Conservation (phyloP, 257 asterid species). For the Leonotis leonurus region DNA sequence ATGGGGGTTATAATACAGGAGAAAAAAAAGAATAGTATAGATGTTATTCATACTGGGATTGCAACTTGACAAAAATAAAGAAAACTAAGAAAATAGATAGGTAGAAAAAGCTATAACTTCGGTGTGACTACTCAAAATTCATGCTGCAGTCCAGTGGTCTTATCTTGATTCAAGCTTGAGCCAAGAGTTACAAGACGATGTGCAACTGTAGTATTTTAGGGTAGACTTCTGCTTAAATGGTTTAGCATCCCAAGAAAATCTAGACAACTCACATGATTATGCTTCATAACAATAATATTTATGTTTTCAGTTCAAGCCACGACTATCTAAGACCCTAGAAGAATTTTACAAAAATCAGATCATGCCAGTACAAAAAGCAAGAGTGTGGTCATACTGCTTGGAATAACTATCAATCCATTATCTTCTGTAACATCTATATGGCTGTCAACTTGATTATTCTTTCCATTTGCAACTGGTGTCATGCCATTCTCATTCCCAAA, state of each 20-base stretch:
- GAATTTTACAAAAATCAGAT: constrained; percentile 6
- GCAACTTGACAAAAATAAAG: background rate
- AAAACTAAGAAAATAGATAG: background rate
- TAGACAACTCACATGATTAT: too few species aligned
- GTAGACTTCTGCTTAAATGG: too few species aligned
- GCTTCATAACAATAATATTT: too few species aligned
- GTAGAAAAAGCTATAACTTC: background rate
- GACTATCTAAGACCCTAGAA: background rate
- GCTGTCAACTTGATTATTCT: constrained; percentile 31
- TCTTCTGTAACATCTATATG: constrained; percentile 77
- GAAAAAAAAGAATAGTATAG: background rate
- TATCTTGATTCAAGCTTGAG: background rate
- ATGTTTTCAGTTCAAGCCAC: background rate
- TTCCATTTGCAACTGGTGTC: constrained; percentile 32
- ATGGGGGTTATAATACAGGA: background rate
- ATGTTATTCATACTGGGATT: background rate
- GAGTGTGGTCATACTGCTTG: constrained; percentile 46
- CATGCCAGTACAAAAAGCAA: constrained; percentile 12
- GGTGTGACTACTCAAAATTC: background rate
- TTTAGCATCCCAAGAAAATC: too few species aligned
- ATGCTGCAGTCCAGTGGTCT: background rate
- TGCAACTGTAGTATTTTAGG: too few species aligned
- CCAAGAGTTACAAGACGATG: too few species aligned
- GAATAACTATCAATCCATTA: constrained; percentile 70
- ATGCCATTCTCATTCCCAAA: constrained; percentile 38